These are phyloP conservation scores for Penicillium psychrosexuale DNA, from an alignment of 2,329 filamentous ascomycete species.

Conservation along the genomic window DNA sequence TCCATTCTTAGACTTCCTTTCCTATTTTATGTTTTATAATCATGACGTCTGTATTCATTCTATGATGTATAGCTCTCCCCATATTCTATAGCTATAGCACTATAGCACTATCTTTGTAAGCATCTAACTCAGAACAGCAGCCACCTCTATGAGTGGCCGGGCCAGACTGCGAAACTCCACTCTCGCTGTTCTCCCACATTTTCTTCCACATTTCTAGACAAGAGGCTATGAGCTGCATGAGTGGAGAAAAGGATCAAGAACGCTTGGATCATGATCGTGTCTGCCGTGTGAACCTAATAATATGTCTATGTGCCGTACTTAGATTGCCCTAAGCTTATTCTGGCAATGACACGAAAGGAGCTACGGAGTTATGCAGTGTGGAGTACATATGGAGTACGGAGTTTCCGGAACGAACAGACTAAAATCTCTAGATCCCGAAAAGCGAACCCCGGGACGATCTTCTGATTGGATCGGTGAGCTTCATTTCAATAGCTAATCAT, in stretches of 20 bases:
- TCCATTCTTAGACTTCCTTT: neutral
- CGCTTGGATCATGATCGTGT: slow-evolving; percentile 3
- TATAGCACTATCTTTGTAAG: neutral
- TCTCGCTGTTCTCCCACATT: neutral
- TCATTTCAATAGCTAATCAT: neutral
- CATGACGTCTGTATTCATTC: neutral
- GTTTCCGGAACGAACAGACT: neutral
- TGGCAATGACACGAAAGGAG: neutral
- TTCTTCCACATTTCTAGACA: neutral
- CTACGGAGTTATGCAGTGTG: neutral
- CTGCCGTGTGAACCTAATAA: neutral
- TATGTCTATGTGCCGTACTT: neutral
- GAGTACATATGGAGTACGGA: neutral
- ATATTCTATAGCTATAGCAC: neutral
- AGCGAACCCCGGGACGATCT: neutral
- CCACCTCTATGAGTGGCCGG: neutral
- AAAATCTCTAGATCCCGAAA: neutral
- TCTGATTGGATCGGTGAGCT: neutral
- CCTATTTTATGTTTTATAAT: neutral
- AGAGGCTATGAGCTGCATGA: slow-evolving; percentile 6
- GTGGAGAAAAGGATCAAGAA: neutral
- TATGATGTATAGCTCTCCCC: neutral
- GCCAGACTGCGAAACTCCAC: slow-evolving; percentile 1
- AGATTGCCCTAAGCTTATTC: neutral
- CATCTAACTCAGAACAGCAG: neutral